Evolutionary conservation across 768 basidiomycete species (phyloP).

Genomic region (Mycena albidolilacea): DNA sequence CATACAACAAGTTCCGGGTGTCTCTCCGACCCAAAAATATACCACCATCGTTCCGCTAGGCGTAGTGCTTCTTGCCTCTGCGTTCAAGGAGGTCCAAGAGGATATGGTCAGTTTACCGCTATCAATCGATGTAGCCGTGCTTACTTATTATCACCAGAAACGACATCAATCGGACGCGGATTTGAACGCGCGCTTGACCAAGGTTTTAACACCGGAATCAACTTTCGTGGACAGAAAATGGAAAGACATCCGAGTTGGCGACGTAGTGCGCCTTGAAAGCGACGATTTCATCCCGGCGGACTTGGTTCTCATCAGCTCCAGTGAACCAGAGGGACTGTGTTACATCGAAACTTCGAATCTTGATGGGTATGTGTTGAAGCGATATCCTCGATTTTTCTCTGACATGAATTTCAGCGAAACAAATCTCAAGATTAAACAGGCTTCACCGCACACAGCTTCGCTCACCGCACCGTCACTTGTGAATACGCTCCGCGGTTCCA

Average conservation of each 20-base stretch:
- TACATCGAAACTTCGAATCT: conserved; percentile 99
- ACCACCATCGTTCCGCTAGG: conserved; percentile 95
- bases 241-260: conserved; percentile 92
- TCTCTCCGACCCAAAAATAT: conserved; percentile 95
- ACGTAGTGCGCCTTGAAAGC: conserved; percentile 91
- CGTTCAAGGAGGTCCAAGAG: conserved; percentile 96
- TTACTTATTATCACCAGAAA: conserved; percentile 70
- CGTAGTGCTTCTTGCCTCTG: conserved; percentile 91
- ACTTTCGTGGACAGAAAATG: conserved; percentile 85
- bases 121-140: neutral
- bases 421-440: conserved; percentile 99
- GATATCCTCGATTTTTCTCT: conserved; percentile 1
- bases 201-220: conserved; percentile 76
- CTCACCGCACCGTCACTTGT: conserved; percentile 87
- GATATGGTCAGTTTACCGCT: conserved; percentile 76
- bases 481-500: conserved; percentile 79
- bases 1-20: conserved; percentile 98
- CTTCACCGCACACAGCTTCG: conserved; percentile 82
- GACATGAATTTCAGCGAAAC: conserved; percentile 77
- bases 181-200: conserved; percentile 86
- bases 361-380: conserved; percentile 78
- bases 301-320: conserved; percentile 87
- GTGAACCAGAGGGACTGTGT: conserved; percentile 97
- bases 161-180: conserved; percentile 96
- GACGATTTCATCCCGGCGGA: conserved; percentile 98